Evolutionary conservation across 2,329 filamentous ascomycete genomes (phyloP), one percentile per base, ranked within the genome.

Genomic region (Cordyceps tenuipes): DNA sequence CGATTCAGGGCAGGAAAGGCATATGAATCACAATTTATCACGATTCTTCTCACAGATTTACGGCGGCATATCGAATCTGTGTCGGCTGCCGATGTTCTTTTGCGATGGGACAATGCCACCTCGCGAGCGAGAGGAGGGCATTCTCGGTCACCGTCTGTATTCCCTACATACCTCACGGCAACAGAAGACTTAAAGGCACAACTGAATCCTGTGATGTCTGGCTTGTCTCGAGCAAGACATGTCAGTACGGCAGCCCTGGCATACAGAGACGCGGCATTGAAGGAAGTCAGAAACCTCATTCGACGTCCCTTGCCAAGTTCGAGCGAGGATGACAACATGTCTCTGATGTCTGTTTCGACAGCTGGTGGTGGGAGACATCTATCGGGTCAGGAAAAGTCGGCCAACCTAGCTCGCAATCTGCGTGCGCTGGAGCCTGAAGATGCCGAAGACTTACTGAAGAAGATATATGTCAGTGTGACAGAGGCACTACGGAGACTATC

Each of bases 241-340:
- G 88, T 93, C 2, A 85, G 86, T 4, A 83, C 87, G 41, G 94
- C 94, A 21, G 89, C 91, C n/a, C 82, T 87, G 44, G 85, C 87
- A 0, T 97, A 94, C 72, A 85, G 93, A 64, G 91, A 96, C 46
- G 82, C 89, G 0, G 85, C 96, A 13, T 76, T 96, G 63, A 86
- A 89, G 54, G 94, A 99, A 72, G 87, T 97, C 70, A 89, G 93
- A 67, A 86, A 84, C 39, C 78, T 97, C 53, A 93, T 99, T 54
- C 84, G 91, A 58, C 84, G 86, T 61, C 89, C 93, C 26, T 79
- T 99, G 44, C 94, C 94, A 0, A 96, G 91, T 68, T 96, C 93
- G 12, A 94, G 85, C 66, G 94, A 99, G 62, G 93, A 97, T 65
- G 94, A 99, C 69, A 90, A 88, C 63, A 90, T 94, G 70, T 96